These are phyloP conservation scores for Zasmidium angulare DNA, from an alignment of 2,329 filamentous ascomycete species.

Conservation along the genomic window DNA sequence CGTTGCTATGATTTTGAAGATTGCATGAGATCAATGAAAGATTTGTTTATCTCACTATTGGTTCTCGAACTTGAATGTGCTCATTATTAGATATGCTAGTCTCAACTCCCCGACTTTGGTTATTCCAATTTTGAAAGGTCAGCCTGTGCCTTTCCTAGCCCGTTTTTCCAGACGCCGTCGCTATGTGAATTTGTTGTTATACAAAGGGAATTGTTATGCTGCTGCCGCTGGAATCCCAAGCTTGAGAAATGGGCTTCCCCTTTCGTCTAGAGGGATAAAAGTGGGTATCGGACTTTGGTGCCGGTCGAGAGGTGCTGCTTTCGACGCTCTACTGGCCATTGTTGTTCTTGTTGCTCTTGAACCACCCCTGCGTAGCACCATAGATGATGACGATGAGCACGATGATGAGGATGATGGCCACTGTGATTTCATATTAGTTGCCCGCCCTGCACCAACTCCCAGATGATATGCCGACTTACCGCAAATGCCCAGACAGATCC, in stretches of 20 bases:
- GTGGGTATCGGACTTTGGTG: background rate
- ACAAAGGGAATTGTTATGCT: slow-evolving; percentile 1
- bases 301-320: too few relatives aligned
- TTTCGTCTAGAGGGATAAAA: too few relatives aligned
- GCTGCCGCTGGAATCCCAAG: background rate
- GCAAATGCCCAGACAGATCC: slow-evolving; percentile 82
- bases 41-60: too few relatives aligned
- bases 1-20: too few relatives aligned
- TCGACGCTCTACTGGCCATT: slow-evolving; percentile 1
- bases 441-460: slow-evolving; percentile 27
- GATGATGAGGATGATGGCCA: slow-evolving; percentile 37
- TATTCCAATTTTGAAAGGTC: background rate
- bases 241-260: background rate
- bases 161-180: background rate
- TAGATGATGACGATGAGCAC: slow-evolving; percentile 41
- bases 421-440: slow-evolving; percentile 16
- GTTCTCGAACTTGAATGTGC: too few relatives aligned
- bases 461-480: slow-evolving; percentile 48
- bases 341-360: slow-evolving; percentile 21
- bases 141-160: background rate
- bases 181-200: background rate
- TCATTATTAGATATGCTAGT: too few relatives aligned
- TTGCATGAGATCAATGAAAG: too few relatives aligned
- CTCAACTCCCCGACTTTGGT: too few relatives aligned
- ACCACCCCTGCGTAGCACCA: slow-evolving; percentile 28